A percentile compares a stretch with the other conserved stretches of the same genome.
Evolutionary conservation across 2,329 filamentous ascomycete species (phyloP).

Genomic region (Fusarium pseudocircinatum): DNA sequence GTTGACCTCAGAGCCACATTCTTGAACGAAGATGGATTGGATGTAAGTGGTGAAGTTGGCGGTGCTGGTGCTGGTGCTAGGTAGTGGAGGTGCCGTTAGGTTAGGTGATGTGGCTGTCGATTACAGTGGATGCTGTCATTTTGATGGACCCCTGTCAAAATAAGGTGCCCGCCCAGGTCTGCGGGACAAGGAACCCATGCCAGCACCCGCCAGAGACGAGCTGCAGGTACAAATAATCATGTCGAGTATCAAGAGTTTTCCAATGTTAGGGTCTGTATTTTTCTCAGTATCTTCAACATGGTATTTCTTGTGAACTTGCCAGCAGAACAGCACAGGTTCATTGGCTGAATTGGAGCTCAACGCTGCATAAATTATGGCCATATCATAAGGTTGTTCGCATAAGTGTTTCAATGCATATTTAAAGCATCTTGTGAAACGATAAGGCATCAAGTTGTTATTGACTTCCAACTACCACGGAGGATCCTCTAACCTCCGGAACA

Average conservation of each 20-base stretch:
- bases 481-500: slow-evolving; percentile 84
- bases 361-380: background rate
- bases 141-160: slow-evolving; percentile 34
- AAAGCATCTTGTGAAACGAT: background rate
- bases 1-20: slow-evolving; percentile 46
- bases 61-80: slow-evolving; percentile 9
- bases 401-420: background rate
- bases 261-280: background rate
- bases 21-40: slow-evolving; percentile 35
- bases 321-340: background rate
- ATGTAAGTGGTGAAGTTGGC: slow-evolving; percentile 32
- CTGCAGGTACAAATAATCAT: slow-evolving; percentile 19
- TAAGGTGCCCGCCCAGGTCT: background rate
- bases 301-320: background rate
- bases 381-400: background rate
- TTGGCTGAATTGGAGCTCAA: background rate
- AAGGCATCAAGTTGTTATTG: background rate
- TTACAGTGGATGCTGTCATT: slow-evolving; percentile 41
- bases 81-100: slow-evolving; percentile 19
- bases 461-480: slow-evolving; percentile 73
- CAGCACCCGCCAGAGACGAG: slow-evolving; percentile 7
- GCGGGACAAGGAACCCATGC: slow-evolving; percentile 31
- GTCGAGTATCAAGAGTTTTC: background rate
- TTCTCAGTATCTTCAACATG: background rate
- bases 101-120: slow-evolving; percentile 34